Evolutionary conservation across 176 grass and related monocot species (phyloP).

Genomic region (Aegilops tauschii): DNA sequence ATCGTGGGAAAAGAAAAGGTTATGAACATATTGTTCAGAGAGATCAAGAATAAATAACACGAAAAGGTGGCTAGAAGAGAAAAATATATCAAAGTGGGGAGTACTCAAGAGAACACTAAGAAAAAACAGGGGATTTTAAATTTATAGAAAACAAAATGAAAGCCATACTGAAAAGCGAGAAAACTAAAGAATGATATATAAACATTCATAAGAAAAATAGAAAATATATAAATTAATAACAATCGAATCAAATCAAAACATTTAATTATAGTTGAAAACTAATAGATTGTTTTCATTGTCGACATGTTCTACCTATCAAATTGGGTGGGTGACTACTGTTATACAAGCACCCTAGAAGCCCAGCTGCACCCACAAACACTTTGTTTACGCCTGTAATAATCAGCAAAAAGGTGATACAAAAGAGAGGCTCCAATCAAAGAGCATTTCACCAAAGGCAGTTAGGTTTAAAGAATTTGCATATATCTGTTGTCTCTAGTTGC

Average conservation of each 20-base stretch:
- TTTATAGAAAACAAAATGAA: neutral
- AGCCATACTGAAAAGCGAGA: neutral
- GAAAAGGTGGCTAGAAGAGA: neutral
- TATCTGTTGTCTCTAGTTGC: constrained; percentile 19
- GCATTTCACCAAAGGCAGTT: constrained; percentile 17
- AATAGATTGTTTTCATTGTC: neutral
- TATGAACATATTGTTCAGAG: neutral
- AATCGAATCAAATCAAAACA: too few relatives aligned
- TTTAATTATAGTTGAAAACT: neutral
- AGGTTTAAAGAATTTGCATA: constrained; percentile 26
- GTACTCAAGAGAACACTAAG: neutral
- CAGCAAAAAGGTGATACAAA: neutral
- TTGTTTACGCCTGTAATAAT: neutral
- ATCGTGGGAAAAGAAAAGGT: neutral
- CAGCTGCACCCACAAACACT: neutral
- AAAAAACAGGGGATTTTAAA: neutral
- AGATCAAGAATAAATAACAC: neutral
- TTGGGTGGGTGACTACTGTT: neutral
- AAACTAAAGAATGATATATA: neutral
- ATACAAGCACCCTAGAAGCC: neutral
- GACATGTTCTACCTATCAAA: neutral
- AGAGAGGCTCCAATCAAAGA: neutral
- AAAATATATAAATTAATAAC: too few relatives aligned
- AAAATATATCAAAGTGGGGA: neutral
- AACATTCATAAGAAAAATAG: too few relatives aligned